phyloP scores from a whole-genome alignment of 257 asterid species.

The Sherardia arvensis region DNA sequence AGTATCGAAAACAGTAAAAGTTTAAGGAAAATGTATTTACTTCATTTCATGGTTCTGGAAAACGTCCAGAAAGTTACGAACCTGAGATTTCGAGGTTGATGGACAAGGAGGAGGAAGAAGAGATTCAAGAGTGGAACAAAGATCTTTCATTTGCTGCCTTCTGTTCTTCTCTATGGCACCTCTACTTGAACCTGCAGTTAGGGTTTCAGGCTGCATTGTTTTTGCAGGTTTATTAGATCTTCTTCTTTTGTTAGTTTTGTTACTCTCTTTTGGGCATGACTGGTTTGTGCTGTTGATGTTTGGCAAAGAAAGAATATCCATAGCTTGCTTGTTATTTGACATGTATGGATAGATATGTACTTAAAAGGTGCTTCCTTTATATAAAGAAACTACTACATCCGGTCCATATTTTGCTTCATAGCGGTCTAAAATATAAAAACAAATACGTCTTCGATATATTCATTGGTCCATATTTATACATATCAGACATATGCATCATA shows the following conservation, averaged over 20 bases:
- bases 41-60: no score
- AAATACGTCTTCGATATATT: no score
- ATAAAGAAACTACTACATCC: no score
- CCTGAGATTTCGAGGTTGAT: neutral
- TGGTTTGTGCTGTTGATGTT: neutral
- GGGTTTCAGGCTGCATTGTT: neutral
- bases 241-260: neutral
- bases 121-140: neutral
- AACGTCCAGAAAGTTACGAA: no score
- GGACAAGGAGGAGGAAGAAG: slow-evolving; percentile 8
- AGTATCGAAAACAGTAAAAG: no score
- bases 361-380: no score
- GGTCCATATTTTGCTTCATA: no score
- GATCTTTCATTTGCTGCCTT: slow-evolving; percentile 8
- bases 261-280: neutral
- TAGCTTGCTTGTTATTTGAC: neutral
- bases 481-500: no score
- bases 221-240: neutral
- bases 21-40: no score
- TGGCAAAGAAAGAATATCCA: neutral
- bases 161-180: neutral
- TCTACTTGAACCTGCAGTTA: neutral
- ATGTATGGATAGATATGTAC: neutral
- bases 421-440: no score
- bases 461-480: no score